Percentiles rank a stretch among this genome's conserved stretches.
Conservation (phyloP, 2,329 filamentous ascomycete species). For the Talaromyces sp. region DNA sequence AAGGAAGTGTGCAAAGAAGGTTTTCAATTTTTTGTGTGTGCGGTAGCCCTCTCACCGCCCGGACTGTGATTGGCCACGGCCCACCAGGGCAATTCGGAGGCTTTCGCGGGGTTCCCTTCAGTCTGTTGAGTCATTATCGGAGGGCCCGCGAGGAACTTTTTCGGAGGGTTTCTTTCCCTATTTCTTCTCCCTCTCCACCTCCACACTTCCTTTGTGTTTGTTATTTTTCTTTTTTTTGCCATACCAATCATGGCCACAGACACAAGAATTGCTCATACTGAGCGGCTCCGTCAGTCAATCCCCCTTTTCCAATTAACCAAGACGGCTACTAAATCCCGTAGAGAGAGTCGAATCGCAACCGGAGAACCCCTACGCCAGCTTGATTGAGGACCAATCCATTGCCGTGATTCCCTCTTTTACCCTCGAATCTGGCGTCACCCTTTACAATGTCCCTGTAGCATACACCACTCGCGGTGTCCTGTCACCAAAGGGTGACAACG, state of each 20-base stretch:
- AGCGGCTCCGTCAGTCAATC: constrained; percentile 43
- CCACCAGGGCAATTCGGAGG: neutral
- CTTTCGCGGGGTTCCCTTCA: constrained; percentile 12
- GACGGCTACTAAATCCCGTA: constrained; percentile 57
- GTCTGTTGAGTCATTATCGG: constrained; percentile 17
- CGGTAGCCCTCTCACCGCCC: constrained; percentile 2
- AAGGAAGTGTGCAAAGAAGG: neutral
- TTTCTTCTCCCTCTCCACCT: neutral
- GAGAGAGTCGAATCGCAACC: constrained; percentile 65
- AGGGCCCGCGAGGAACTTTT: constrained; percentile 4
- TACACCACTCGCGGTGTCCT: constrained; percentile 66
- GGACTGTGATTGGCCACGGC: constrained; percentile 2
- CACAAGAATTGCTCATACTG: constrained; percentile 20
- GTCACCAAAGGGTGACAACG: constrained; percentile 61
- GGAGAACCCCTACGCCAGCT: constrained; percentile 84
- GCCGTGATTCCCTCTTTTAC: constrained; percentile 86
- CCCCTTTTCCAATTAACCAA: constrained; percentile 26
- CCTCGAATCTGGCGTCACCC: constrained; percentile 84
- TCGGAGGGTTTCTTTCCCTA: constrained; percentile 6
- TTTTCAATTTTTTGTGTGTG: neutral
- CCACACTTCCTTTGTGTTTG: constrained; percentile 5
- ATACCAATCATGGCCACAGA: constrained; percentile 28
- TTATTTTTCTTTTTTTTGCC: constrained; percentile 5
- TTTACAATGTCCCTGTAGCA: constrained; percentile 72
- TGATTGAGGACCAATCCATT: constrained; percentile 88